A percentile compares a stretch with the other conserved stretches of the same genome.
Conservation (phyloP, 441 rosid species). For the Sinapis alba region DNA sequence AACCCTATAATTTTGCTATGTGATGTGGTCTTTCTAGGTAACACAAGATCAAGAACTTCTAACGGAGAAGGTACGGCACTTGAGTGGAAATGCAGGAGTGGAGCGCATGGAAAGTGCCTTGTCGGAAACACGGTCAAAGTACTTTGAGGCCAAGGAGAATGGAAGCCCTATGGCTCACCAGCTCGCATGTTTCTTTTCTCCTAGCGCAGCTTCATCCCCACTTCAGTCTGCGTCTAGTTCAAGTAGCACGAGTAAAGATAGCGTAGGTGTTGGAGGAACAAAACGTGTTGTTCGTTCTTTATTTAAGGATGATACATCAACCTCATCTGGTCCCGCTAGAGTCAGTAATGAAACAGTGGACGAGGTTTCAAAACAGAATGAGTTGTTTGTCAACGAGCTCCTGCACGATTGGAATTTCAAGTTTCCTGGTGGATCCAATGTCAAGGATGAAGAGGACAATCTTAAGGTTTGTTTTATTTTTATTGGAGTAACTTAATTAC, state of each 20-base stretch:
- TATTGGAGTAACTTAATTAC: conserved; percentile 6
- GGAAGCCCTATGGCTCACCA: conserved; percentile 58
- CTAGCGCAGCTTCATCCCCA: conserved; percentile 50
- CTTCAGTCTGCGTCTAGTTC: conserved; percentile 41
- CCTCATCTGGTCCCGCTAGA: conserved; percentile 36
- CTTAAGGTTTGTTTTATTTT: conserved; percentile 61
- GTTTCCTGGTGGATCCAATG: conserved; percentile 48
- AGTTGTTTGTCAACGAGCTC: conserved; percentile 75
- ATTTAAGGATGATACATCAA: conserved; percentile 51
- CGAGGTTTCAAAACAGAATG: conserved; percentile 61
- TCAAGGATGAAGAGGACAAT: conserved; percentile 42
- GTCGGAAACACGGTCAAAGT: conserved; percentile 66
- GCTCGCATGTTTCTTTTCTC: conserved; percentile 49
- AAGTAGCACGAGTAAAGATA: not conserved
- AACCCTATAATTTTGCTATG: too few relatives aligned
- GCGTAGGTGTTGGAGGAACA: conserved; percentile 45
- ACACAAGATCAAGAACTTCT: conserved; percentile 82
- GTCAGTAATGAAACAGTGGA: conserved; percentile 36
- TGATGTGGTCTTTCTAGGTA: conserved; percentile 52
- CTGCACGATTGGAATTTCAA: conserved; percentile 54
- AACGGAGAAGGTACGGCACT: conserved; percentile 77
- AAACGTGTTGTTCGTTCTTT: conserved; percentile 63
- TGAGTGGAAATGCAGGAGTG: conserved; percentile 82
- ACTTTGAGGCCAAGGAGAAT: conserved; percentile 59
- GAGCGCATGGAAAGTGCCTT: conserved; percentile 82